Conservation (phyloP, 805 yeast species). For the Wickerhamomyces mucosus region DNA sequence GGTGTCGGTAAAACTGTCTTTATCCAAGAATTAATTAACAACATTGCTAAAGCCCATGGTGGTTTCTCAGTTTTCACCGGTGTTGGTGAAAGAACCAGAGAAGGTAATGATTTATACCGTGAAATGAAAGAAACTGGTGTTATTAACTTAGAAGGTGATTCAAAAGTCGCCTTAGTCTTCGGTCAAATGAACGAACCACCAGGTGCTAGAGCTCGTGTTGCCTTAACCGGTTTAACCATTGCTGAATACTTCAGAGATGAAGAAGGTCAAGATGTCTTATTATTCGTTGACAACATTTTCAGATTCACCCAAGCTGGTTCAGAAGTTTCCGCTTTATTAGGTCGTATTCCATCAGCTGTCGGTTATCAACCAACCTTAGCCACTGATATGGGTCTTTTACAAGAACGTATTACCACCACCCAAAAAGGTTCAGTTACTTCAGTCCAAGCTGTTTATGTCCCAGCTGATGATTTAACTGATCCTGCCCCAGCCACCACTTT, state of each 20-base stretch:
- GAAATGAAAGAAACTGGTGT: constrained; percentile 99
- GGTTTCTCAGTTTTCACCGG: constrained; percentile 99
- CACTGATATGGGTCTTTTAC: constrained; percentile 99
- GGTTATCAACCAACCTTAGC: constrained; percentile 99
- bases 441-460: constrained; percentile 99
- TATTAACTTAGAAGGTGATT: constrained; percentile 98
- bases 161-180: constrained; percentile 98
- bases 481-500: constrained; percentile 99
- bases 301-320: constrained; percentile 99
- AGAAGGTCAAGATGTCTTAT: constrained; percentile 99
- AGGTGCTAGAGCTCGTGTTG: constrained; percentile 99
- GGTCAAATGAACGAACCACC: constrained; percentile 99
- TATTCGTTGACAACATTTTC: constrained; percentile 99
- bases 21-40: constrained; percentile 98
- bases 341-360: constrained; percentile 99
- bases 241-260: constrained; percentile 99
- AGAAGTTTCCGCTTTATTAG: constrained; percentile 98
- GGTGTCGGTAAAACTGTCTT: constrained; percentile 99
- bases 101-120: constrained; percentile 99
- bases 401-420: constrained; percentile 99
- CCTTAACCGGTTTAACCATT: constrained; percentile 98
- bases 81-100: constrained; percentile 99
- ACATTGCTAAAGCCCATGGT: constrained; percentile 99
- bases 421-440: constrained; percentile 99
- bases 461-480: constrained; percentile 99